Conservation (phyloP, 257 asterid species). For the Penstemon barbatus region DNA sequence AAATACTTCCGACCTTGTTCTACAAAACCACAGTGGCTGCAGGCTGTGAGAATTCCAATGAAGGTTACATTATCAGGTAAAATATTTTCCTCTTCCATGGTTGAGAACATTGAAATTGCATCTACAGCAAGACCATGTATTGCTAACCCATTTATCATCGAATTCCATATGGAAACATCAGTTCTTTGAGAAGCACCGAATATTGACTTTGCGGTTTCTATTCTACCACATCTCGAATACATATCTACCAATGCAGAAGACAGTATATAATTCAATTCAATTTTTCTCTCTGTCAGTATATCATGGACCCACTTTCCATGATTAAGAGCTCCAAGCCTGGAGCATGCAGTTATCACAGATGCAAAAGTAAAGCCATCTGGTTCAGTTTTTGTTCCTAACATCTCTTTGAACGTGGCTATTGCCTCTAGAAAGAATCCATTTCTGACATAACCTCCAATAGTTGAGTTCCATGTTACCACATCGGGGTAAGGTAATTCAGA, state of each 20-base stretch:
- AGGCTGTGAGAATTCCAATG: constrained; percentile 65
- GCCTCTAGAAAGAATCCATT: constrained; percentile 52
- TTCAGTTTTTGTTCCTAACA: constrained; percentile 47
- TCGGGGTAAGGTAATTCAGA: constrained; percentile 47
- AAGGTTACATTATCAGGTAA: constrained; percentile 66
- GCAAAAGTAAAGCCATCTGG: constrained; percentile 76
- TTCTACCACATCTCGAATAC: constrained; percentile 83
- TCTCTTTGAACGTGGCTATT: constrained; percentile 49
- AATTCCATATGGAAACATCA: constrained; percentile 70
- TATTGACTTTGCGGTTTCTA: constrained; percentile 55
- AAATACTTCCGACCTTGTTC: constrained; percentile 61
- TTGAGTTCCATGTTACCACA: constrained; percentile 78
- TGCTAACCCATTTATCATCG: constrained; percentile 71
- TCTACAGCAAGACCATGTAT: constrained; percentile 69
- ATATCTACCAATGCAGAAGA: constrained; percentile 76
- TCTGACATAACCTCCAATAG: constrained; percentile 67
- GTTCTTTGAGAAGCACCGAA: constrained; percentile 40
- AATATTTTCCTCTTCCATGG: constrained; percentile 48
- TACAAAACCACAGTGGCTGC: constrained; percentile 70
- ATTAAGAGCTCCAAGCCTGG: constrained; percentile 66
- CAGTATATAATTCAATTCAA: constrained; percentile 57
- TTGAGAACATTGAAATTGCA: constrained; percentile 49
- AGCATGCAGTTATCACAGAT: constrained; percentile 63
- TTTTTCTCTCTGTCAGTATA: constrained; percentile 53
- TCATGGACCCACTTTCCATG: constrained; percentile 73